A percentile compares a stretch with the other conserved stretches of the same genome.
phyloP scores from a whole-genome alignment of 352 stramenopile genomes.

The Poterioochromonas sp. region DNA sequence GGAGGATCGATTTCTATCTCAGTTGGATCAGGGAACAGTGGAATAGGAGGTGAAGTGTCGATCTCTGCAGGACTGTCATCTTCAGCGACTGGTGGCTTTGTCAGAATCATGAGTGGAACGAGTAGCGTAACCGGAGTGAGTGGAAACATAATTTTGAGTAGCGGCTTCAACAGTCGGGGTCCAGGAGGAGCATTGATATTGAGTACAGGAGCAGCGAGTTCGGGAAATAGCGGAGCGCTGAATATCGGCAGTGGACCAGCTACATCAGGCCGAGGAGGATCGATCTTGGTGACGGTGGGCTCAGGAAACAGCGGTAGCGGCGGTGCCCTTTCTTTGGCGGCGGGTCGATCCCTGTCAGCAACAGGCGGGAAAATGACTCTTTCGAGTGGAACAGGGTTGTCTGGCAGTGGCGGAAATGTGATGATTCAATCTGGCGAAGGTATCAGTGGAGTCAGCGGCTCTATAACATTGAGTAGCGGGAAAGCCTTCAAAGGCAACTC shows the following conservation, averaged over 20 bases:
- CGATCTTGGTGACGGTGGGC: slow-evolving; percentile 64
- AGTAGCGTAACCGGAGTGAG: slow-evolving; percentile 53
- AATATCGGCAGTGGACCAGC: slow-evolving; percentile 46
- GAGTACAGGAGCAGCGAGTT: slow-evolving; percentile 37
- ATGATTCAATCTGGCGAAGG: slow-evolving; percentile 37
- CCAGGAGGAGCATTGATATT: slow-evolving; percentile 40
- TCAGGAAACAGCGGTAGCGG: slow-evolving; percentile 54
- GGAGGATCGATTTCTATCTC: slow-evolving; percentile 63
- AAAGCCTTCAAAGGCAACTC: slow-evolving; percentile 38
- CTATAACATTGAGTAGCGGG: slow-evolving; percentile 41
- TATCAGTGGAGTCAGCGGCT: slow-evolving; percentile 37
- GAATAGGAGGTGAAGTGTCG: slow-evolving; percentile 63
- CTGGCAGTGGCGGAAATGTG: slow-evolving; percentile 16
- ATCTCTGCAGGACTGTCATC: slow-evolving; percentile 59
- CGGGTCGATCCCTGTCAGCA: slow-evolving; percentile 29
- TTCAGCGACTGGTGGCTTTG: slow-evolving; percentile 67
- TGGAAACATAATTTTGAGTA: slow-evolving; percentile 32
- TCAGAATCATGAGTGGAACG: slow-evolving; percentile 64
- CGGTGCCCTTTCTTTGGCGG: slow-evolving; percentile 36
- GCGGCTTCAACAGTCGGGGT: slow-evolving; percentile 38
- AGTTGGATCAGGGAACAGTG: slow-evolving; percentile 65
- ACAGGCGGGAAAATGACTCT: slow-evolving; percentile 31
- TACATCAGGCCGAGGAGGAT: slow-evolving; percentile 53
- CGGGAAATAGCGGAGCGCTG: slow-evolving; percentile 44
- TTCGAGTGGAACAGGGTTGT: slow-evolving; percentile 14